Percentiles rank a stretch among this genome's conserved stretches.
These are phyloP conservation scores for Amanita pallidorosea DNA, from an alignment of 768 basidiomycete genomes.

Conservation along the genomic window DNA sequence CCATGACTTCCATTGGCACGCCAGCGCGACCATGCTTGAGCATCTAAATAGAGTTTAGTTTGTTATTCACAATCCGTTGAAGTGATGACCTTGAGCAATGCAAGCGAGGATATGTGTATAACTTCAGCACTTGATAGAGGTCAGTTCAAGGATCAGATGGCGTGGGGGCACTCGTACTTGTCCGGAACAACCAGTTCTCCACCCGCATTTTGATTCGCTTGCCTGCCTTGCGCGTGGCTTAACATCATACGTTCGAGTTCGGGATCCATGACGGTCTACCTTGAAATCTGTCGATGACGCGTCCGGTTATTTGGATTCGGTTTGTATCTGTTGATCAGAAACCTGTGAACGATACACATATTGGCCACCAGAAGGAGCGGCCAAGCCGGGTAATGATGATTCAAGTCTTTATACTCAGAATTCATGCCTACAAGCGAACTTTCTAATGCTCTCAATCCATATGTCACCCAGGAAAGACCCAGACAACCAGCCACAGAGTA, in stretches of 20 bases:
- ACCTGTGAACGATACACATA: constrained; percentile 3
- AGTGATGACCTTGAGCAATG: constrained; percentile 77
- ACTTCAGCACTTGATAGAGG: constrained; percentile 64
- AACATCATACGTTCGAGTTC: constrained; percentile 40
- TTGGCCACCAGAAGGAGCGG: background rate
- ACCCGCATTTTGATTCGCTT: constrained; percentile 27
- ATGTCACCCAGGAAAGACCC: constrained; percentile 34
- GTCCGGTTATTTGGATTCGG: constrained; percentile 16
- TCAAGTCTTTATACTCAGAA: background rate
- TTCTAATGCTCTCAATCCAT: constrained; percentile 69
- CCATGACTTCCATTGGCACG: constrained; percentile 99
- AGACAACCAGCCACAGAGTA: constrained; percentile 14
- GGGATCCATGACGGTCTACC: constrained; percentile 29
- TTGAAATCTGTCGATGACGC: constrained; percentile 28
- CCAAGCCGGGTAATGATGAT: background rate
- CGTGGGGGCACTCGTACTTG: constrained; percentile 9
- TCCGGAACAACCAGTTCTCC: constrained; percentile 55
- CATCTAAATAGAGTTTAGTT: constrained; percentile 53
- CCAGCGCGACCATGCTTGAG: constrained; percentile 97
- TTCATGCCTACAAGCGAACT: constrained; percentile 63
- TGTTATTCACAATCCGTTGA: background rate
- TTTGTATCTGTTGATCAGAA: constrained; percentile 6
- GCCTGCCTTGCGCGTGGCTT: constrained; percentile 33
- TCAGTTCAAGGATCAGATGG: background rate
- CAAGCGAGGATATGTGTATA: constrained; percentile 94